Conservation (phyloP, 2,329 filamentous ascomycete species). For the Alternaria alternata region DNA sequence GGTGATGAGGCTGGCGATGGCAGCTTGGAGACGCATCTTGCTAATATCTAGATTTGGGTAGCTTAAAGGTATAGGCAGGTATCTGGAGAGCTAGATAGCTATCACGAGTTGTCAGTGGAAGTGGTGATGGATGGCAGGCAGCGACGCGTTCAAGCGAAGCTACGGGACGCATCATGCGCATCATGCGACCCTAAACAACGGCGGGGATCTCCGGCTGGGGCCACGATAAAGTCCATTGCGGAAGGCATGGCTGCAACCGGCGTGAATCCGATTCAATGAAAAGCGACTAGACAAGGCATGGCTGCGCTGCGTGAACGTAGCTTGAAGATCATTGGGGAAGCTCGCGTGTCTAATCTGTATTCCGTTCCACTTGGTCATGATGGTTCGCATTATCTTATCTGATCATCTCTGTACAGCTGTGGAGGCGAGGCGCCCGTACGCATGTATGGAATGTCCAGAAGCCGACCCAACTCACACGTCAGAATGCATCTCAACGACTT, state of each 20-base stretch:
- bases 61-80: neutral
- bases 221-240: neutral
- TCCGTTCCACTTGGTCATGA: slow-evolving; percentile 6
- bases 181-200: slow-evolving; percentile 18
- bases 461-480: neutral
- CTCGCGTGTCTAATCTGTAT: neutral
- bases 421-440: neutral
- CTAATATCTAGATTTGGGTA: neutral
- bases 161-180: slow-evolving; percentile 19
- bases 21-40: slow-evolving; percentile 37
- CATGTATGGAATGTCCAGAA: neutral
- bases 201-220: slow-evolving; percentile 9
- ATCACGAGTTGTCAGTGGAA: slow-evolving; percentile 7
- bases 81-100: neutral
- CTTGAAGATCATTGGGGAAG: neutral
- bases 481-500: neutral
- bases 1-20: slow-evolving; percentile 49
- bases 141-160: slow-evolving; percentile 18
- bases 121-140: slow-evolving; percentile 20
- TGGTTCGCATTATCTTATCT: slow-evolving; percentile 16
- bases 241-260: neutral
- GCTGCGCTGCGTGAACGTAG: neutral
- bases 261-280: neutral
- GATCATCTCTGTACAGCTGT: slow-evolving; percentile 8
- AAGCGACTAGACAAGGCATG: neutral